Base-by-base conservation (phyloP, 1,139 yeast genomes). In the Hansenula anomala region DNA sequence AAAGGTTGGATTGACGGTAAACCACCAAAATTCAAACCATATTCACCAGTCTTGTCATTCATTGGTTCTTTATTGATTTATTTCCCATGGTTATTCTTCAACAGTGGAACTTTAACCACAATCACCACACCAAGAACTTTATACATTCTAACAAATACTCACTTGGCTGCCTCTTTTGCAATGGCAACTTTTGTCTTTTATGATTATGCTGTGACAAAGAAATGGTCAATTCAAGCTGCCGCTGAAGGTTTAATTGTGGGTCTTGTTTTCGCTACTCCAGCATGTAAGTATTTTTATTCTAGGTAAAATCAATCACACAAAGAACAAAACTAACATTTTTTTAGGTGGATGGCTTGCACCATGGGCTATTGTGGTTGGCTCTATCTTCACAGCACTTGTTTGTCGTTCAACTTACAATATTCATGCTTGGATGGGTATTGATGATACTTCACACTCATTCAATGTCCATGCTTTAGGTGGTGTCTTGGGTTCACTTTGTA, bases 41-140 rank as follows among this genome's bases (percentile, higher is more conserved):
- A 67, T 47, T 66, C 70, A 33, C 58, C 72, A 18, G 52, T 68
- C 11, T 54, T 69, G 24, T 64, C 71, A 2, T 70, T 71, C 42
- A 47, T 71, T 39, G 78, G 78, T 35, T 73, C 71, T 18, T 57
- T 73, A 16, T 53, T 72, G 43, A 71, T 72, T 43, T 72, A 75
- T 70, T 69, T 66, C 46, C 70, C 75, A 19, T 72, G 78, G 78
- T 59, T 72, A 47, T 70, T 75, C 49, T 72, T 72, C 61, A 72
- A 72, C 55, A 67, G 75, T 11, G 78, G 76, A 38, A 71, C 78
- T 15, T 54, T 71, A 43, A 58, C 69, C 15, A 46, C 68, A 12
- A 72, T 71, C 23, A 30, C 46, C 11, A 65, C 64, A 40, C 63
- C 62, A 26, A 66, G 76, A 59, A 69, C 76, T 4, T 66, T 71